Base-by-base conservation (phyloP, 208 protist species). In the Acanthamoeba lenticulata region DNA sequence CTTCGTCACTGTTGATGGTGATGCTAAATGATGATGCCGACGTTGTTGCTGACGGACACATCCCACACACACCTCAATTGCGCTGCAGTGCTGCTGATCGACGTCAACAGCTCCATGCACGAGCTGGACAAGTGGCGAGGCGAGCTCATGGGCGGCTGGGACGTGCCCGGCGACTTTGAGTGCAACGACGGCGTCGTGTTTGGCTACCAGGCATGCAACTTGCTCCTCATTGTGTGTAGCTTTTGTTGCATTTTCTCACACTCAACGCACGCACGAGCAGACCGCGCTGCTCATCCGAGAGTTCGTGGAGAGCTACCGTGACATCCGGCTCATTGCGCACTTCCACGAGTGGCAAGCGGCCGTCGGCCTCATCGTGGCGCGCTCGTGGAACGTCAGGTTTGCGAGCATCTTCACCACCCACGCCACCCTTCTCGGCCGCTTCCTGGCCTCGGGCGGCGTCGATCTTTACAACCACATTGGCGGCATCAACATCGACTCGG, bases 381-480 rank as follows among this genome's bases (percentile, higher is more conserved):
- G 81, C 21, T 69, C 52, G 44, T 96, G 94, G 94, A 83, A 90
- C 24, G 34, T 96, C n/a, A 45, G 47, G 24, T 36, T 97, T 1
- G 96, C 95, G 17, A 97, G 95, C 34, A 81, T 97, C 40, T 98
- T 98, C 60, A 98, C 97, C 44, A 98, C 97, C 19, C 97, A 98
- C 86, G 96, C 97, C 11, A 98, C 97, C 15, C 88, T 98, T 5
- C 83, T 98, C 0, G 96, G 92, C 62, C 32, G 94, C 24, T 95
- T 95, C 47, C 57, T 97, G 49, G 95, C 90, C 55, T 96, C 97
- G 0, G 97, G 94, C 36, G 90, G 94, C 29, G 77, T 96, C 19
- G 96, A 97, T 47, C 93, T 97, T 27, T 97, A 97, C 90, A 86
- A 86, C 55, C 74, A 94, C 45, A 93, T 96, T 19, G 60, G 89